Base-by-base conservation (phyloP, 179 eudicot species). In the Drosera spatulata region DNA sequence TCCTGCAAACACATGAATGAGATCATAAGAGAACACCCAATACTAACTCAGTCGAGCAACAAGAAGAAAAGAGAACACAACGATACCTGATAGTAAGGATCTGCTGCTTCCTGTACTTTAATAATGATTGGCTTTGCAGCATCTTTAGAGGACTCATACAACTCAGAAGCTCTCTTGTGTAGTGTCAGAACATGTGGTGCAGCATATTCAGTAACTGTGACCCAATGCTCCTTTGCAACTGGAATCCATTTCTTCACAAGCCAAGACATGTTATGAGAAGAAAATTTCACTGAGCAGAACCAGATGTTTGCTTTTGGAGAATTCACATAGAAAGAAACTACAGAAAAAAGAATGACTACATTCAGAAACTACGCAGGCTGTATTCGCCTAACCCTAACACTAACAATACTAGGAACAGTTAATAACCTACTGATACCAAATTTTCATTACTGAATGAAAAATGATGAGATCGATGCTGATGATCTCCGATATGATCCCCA, bases 21-120 rank as follows among this genome's bases (percentile, higher is more conserved):
- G 15, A 6, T 53, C 39, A 10, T 62, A 41, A 6, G 4, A 64
- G 8, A 51, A 22, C 33, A 22, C 33, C 33, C 6, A 14, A 53
- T 13, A 54, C 7, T 41, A 41, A 6, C 13, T 52, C 15, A 13
- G 15, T 58, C 53, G 47, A 22, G 50, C 6, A 49, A 2, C 22
- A 33, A 58, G 37, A 33, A 58, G 37, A 48, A 64, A 8, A 53
- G 45, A 44, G 53, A 3, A 59, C 14, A 64, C 37, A 53, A 10
- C 4, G 59, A 47, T 69, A 91, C 97, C 90, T 87, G 93, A 67
- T 69, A 75, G 78, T 91, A 83, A 74, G 97, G 94, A 65, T 74
- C 82, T 9, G 84, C 79, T 64, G 77, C 53, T 71, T 85, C 90
- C 56, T 80, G 85, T 14, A 71, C 78, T 80, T 80, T 85, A 46